These are phyloP conservation scores for Saccharata proteae DNA, from an alignment of 2,329 filamentous ascomycete species.

Conservation along the genomic window DNA sequence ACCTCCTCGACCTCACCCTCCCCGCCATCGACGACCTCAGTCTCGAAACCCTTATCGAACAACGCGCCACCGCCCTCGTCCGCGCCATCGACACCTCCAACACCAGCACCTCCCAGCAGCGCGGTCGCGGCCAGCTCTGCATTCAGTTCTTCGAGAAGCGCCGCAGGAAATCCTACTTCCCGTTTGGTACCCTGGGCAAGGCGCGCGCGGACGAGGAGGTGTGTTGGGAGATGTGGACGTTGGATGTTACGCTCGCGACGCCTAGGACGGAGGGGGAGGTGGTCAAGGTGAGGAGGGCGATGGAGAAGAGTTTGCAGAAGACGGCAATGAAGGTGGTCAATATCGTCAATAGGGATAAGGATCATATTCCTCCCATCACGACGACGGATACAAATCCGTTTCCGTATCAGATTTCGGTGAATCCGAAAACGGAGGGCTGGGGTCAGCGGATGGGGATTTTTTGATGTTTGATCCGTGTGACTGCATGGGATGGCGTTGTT, in stretches of 20 bases:
- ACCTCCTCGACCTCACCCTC: conserved; percentile 81
- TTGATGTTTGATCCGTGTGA: no score
- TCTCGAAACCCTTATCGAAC: conserved; percentile 86
- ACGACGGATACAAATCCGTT: conserved; percentile 88
- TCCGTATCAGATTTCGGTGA: conserved; percentile 83
- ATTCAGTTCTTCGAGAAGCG: conserved; percentile 95
- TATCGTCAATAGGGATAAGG: conserved; percentile 77
- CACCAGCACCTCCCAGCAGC: conserved; percentile 39
- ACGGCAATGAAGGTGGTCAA: conserved; percentile 83
- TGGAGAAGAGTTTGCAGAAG: conserved; percentile 79
- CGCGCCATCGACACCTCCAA: conserved; percentile 57
- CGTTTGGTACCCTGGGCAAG: conserved; percentile 39
- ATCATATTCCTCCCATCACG: conserved; percentile 94
- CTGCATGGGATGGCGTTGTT: no score
- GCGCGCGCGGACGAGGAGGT: conserved; percentile 74
- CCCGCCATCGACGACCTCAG: conserved; percentile 83
- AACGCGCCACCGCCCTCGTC: conserved; percentile 66
- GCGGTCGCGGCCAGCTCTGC: conserved; percentile 64
- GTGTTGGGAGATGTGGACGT: conserved; percentile 92
- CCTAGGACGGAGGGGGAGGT: conserved; percentile 81
- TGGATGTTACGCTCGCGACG: conserved; percentile 86
- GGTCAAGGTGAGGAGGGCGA: conserved; percentile 76
- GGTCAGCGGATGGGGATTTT: conserved; percentile 68
- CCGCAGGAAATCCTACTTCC: conserved; percentile 63
- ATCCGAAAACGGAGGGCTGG: conserved; percentile 71